Evolutionary conservation across 192 early-diverging fungal genomes (phyloP), one percentile per base, ranked within the genome.

Genomic region (Chytriomyces sp.): DNA sequence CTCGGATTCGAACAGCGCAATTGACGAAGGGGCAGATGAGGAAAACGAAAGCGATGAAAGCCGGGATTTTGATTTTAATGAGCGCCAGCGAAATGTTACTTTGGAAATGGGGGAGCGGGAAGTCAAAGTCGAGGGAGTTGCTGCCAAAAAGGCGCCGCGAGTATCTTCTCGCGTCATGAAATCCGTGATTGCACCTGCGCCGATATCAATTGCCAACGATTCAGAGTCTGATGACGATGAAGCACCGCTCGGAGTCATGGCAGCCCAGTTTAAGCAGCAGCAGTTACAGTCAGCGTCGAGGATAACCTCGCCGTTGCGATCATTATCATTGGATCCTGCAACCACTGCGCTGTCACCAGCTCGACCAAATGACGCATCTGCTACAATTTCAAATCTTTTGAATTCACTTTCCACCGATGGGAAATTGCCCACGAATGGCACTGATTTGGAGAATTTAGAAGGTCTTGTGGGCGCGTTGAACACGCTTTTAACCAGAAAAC

Each of bases 241-340:
- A 16, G 72, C 57, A 16, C 72, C 72, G 20, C 72, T 73, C 2
- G 72, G 72, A 8, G 20, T 73, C 8, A 45, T 73, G 8, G 57
- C 61, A 6, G 61, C 61, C 4, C 72, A 73, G 65, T 43, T 26
- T 8, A 13, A 59, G 53, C 47, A 71, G 8, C 69, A 71, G 48
- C 69, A 59, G 43, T 35, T 47, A 11, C 67, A 20, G 13, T 59
- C 57, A 59, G 13, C 20, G 20, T 20, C 57, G 13, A 16, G 16
- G 57, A 59, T 59, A 18, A 18, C 57, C 16, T 59, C 57, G 16
- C 28, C 28, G 57, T 59, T 59, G 57, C 57, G 28, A 35, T 35
- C 28, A 35, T 35, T 35, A 35, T 35, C 28, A 35, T 35, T 35
- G 28, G 28, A 35, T 35, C 28, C 28, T 2, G 28, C 28, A 49